Base-by-base conservation (phyloP, 257 asterid species). In the Anisodus tanguticus region DNA sequence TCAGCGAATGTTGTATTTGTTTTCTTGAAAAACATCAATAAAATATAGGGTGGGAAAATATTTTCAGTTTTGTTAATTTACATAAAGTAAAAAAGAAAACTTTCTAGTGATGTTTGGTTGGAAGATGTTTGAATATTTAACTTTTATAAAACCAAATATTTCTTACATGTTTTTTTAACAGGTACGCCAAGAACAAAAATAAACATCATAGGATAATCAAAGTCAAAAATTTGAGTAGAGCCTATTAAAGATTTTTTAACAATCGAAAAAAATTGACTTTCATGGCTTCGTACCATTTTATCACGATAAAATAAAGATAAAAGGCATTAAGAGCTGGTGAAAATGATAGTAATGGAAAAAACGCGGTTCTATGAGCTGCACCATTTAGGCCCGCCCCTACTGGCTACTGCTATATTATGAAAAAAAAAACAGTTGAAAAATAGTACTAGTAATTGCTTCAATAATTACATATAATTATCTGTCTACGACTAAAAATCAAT, bases 311-410 rank as follows among this genome's bases (percentile, higher is more conserved):
- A 6, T 74, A 12, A 12, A 19, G 59, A 74, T 74, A 10, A 72
- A 72, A 74, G 41, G 16, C 41, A 72, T 47, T 19, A 74, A 45
- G 2, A 49, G 7, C 68, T 39, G 11, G 3, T 51, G 85, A 53
- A 64, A 82, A 69, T 82, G 84, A 67, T 17, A 57, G 72, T 79
- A 77, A 31, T 77, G 82, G 82, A 35, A 43, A 26, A 83, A 86
- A 86, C 88, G 88, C 88, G 88, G 81, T 83, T 83, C 64, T 67
- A 15, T 86, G 82, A 84, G 86, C 82, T 86, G 88, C 86, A 83
- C 81, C 84, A 57, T 70, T 74, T 39, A 66, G 67, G 11, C 13
- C 83, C 80, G 45, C 26, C 26, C 26, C 26, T 6, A 54, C 45
- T 43, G 43, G 6, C 6, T 2, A 69, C 13, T 45, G 16, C 43